Evolutionary conservation across 1,139 yeast species (phyloP), one percentile per base, ranked within the genome.

Genomic region (Diutina catenulata): DNA sequence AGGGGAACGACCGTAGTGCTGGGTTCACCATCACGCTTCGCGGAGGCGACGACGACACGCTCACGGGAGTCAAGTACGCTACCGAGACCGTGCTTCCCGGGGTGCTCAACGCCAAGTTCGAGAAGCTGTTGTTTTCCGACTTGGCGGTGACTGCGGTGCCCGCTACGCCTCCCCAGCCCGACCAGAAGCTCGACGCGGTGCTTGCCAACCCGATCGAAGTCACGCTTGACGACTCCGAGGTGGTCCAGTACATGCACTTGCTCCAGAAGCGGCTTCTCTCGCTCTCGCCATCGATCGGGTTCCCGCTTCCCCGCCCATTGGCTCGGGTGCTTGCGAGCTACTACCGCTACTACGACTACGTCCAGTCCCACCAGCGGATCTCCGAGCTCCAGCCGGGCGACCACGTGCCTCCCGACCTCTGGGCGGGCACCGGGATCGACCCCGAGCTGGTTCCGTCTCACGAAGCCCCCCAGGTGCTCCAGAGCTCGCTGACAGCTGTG

Each of bases 1-100:
- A 79, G 2, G 97, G 96, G 0, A 79, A 87, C 47, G 78, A 81
- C 36, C 65, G 72, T 18, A 74, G 74, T 32, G 59, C 79, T 0
- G 98, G 98, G 0, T 80, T 91, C 36, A 87, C 98, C 0, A 70
- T 91, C 15, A 64, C 83, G 7, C 59, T 93, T 20, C 65, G 98
- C 42, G 98, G 98, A 2, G 80, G 76, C 1, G 70, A 72, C 46
- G 73, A 66, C 35, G 78, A 74, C 2, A 52, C 67, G 1, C 57
- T 88, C 43, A 69, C 75, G 38, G 74, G 75, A 40, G 69, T 88
- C 19, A 93, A 93, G 52, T 77, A 79, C 41, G 80, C 88, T 2
- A 69, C 83, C 2, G 94, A 84, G 47, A 79, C 91, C 37, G 68
- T 88, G 73, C 71, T 83, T 4, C 80, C 82, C 38, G 82, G 81